Evolutionary conservation across 345 rosid genomes (phyloP).

Genomic region (Erodium maritimum): DNA sequence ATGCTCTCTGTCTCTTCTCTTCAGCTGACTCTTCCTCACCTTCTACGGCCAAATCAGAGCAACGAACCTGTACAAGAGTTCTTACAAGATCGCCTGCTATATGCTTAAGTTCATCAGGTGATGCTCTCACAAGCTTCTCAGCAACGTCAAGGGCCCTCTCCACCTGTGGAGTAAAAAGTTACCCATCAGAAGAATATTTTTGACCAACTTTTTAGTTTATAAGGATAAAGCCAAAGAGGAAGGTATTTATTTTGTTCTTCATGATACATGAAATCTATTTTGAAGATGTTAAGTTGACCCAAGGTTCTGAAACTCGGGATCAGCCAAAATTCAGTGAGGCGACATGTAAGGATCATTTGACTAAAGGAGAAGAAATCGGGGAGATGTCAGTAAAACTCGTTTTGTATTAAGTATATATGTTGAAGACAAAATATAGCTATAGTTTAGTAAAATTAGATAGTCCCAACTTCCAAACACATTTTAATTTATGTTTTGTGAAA

Average conservation of each 20-base stretch:
- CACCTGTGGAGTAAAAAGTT: constrained; percentile 39
- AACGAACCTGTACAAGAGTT: constrained; percentile 78
- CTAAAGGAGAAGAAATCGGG: too few species aligned
- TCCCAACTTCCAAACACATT: too few species aligned
- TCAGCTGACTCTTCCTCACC: constrained; percentile 97
- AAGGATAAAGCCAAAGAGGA: neutral
- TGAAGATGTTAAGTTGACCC: neutral
- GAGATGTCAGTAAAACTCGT: too few species aligned
- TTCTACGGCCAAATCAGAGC: constrained; percentile 74
- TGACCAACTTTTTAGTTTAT: neutral
- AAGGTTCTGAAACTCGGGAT: too few species aligned
- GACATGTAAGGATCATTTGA: too few species aligned
- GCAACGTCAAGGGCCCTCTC: constrained; percentile 77
- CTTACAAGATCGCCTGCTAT: constrained; percentile 71
- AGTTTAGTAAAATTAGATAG: too few species aligned
- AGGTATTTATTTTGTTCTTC: too few species aligned
- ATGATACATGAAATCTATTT: too few species aligned
- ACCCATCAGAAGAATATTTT: neutral
- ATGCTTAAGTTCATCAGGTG: constrained; percentile 81
- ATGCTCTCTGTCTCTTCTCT: constrained; percentile 83
- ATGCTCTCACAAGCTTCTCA: constrained; percentile 87
- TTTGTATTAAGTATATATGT: too few species aligned
- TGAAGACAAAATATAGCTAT: too few species aligned
- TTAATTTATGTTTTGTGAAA: too few species aligned
- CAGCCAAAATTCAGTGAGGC: too few species aligned